These are phyloP conservation scores for Naganishia cerealis DNA, from an alignment of 1,284 basidiomycete genomes.

Conservation along the genomic window DNA sequence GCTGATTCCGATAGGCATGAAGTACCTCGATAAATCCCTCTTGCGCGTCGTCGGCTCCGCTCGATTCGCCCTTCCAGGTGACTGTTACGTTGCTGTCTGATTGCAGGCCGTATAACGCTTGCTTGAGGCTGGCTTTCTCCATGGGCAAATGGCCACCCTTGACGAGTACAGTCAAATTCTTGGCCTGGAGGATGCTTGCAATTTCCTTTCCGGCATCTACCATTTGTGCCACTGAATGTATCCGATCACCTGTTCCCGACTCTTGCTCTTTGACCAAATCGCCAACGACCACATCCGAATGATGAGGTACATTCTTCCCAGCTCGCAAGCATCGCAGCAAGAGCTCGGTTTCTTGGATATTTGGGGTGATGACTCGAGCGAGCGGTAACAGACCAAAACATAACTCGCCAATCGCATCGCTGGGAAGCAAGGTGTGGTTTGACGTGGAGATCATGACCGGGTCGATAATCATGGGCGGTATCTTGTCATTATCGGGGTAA, in stretches of 20 bases:
- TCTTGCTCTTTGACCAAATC: slow-evolving; percentile 25
- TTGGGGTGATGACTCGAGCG: slow-evolving; percentile 78
- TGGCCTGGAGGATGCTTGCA: slow-evolving; percentile 38
- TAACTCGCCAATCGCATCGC: slow-evolving; percentile 66
- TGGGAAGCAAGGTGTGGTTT: slow-evolving; percentile 73
- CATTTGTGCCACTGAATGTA: slow-evolving; percentile 63
- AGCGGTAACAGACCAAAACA: slow-evolving; percentile 69
- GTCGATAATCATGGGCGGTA: slow-evolving; percentile 70
- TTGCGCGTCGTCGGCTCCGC: slow-evolving; percentile 31
- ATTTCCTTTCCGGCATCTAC: slow-evolving; percentile 63
- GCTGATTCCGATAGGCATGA: slow-evolving; percentile 13
- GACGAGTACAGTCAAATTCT: slow-evolving; percentile 64
- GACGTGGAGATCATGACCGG: slow-evolving; percentile 93
- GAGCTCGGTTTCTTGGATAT: slow-evolving; percentile 76
- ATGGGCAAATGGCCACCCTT: slow-evolving; percentile 81
- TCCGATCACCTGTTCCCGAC: slow-evolving; percentile 15
- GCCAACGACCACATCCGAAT: slow-evolving; percentile 8
- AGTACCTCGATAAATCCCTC: slow-evolving; percentile 33
- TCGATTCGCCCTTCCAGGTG: slow-evolving; percentile 26
- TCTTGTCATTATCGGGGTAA: slow-evolving; percentile 13
- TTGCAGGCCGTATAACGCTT: slow-evolving; percentile 1
- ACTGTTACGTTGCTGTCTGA: not conserved
- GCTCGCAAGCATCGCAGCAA: slow-evolving; percentile 55
- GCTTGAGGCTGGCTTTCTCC: slow-evolving; percentile 29
- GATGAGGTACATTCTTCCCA: not conserved